These are phyloP conservation scores for Mycena vitilis DNA, from an alignment of 768 basidiomycete species.

Conservation along the genomic window DNA sequence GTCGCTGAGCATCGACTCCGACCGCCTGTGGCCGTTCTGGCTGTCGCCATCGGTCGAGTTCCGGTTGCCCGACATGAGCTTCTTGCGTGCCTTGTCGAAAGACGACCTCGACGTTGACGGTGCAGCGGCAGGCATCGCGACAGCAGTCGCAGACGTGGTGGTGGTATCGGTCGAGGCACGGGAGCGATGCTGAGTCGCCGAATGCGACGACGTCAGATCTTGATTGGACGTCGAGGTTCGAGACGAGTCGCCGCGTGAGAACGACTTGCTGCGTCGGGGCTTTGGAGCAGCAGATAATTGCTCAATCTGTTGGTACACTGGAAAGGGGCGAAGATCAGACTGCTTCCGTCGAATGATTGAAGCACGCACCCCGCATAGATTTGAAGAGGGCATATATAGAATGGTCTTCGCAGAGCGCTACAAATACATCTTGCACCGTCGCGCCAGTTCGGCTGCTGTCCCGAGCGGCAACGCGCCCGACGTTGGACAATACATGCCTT, in stretches of 20 bases:
- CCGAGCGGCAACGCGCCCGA: constrained; percentile 85
- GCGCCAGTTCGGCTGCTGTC: constrained; percentile 86
- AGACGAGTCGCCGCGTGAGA: constrained; percentile 63
- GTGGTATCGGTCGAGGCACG: constrained; percentile 54
- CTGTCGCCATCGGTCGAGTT: constrained; percentile 52
- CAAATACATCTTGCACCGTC: constrained; percentile 83
- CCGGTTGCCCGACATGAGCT: constrained; percentile 58
- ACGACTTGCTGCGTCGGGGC: constrained; percentile 76
- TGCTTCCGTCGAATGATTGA: too few species aligned
- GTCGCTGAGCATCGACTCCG: constrained; percentile 66
- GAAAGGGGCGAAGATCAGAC: constrained; percentile 38
- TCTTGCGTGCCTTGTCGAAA: constrained; percentile 73
- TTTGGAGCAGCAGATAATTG: constrained; percentile 67
- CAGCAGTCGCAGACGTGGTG: constrained; percentile 38
- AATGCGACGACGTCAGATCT: constrained; percentile 49
- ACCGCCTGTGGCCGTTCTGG: constrained; percentile 63
- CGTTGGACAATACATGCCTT: constrained; percentile 87
- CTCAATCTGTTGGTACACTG: constrained; percentile 87
- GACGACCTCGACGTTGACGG: constrained; percentile 63
- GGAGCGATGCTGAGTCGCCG: constrained; percentile 43
- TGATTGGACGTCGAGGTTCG: constrained; percentile 60
- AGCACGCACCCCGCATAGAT: constrained; percentile 80
- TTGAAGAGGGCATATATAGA: constrained; percentile 87
- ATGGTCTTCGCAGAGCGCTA: constrained; percentile 91
- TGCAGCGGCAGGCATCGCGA: constrained; percentile 36